Base-by-base conservation (phyloP, 257 asterid species). In the Solanum lycopersicoides region DNA sequence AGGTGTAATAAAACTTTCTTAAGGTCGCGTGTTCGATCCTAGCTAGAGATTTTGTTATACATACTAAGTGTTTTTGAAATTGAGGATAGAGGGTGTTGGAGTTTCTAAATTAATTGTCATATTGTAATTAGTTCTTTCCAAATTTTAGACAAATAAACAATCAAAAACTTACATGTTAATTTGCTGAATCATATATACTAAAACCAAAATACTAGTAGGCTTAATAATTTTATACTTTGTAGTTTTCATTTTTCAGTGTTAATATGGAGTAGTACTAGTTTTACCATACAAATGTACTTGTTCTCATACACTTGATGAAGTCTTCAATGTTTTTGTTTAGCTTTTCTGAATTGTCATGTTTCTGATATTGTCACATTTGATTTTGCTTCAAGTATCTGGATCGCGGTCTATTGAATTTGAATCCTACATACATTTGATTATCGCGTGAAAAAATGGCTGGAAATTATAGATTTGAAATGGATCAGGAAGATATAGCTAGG, bases 401-500 rank as follows among this genome's bases (percentile, higher is more conserved):
- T 28, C 44, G 28, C 7, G 68, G 28, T 28, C 9, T 7, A 18
- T 80, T 80, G 42, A 45, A 80, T 47, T 28, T 28, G 28, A 47
- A 80, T 5, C 66, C 0, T 80, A 30, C 12, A 50, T 0, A 82
- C 30, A 10, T 82, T 80, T 50, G 69, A 30, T 82, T 50, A 20
- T 28, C 37, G 85, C 39, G 4, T 25, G 37, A 18, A 86, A 85
- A 73, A 53, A 91, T 94, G 94, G 88, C 87, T 75, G 93, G 95
- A 75, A 89, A 91, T 80, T 91, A 91, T 47, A 88, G 93, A 87
- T 91, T 90, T 42, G 93, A 91, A 88, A 91, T 93, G 96, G 98
- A 95, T 71, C 94, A 93, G n/a, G 88, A 90, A 20, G 96, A 93
- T 28, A 88, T 92, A 87, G 94, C 90, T 68, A 89, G 91, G 86